Percentiles rank a stretch among this genome's conserved stretches.
These are phyloP conservation scores for Starmerella floricola DNA, from an alignment of 805 yeast genomes.

Conservation along the genomic window DNA sequence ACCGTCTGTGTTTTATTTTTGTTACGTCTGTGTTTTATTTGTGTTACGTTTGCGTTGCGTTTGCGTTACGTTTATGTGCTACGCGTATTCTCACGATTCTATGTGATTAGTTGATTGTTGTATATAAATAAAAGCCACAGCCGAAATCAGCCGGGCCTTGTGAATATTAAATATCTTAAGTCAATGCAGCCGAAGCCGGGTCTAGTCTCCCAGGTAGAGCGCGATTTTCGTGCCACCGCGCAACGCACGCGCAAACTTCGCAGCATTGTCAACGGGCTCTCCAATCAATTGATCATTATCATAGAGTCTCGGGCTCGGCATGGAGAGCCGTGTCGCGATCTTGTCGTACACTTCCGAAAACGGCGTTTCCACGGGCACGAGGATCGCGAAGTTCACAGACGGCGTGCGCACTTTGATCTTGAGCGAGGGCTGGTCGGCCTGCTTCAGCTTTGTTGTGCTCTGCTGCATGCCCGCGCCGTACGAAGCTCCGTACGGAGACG, in stretches of 20 bases:
- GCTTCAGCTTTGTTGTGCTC: not conserved
- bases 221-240: constrained; percentile 27
- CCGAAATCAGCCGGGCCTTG: too few species aligned
- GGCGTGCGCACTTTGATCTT: constrained; percentile 32
- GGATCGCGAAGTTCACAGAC: constrained; percentile 32
- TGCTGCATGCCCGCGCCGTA: not conserved
- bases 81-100: too few species aligned
- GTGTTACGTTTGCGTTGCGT: too few species aligned
- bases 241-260: constrained; percentile 24
- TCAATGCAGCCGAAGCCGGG: not conserved
- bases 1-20: too few species aligned
- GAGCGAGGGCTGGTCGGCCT: constrained; percentile 18
- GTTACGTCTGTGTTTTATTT: too few species aligned
- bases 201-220: constrained; percentile 17
- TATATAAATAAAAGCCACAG: too few species aligned
- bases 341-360: constrained; percentile 26
- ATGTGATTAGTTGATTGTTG: too few species aligned
- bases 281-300: constrained; percentile 24
- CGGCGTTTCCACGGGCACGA: constrained; percentile 28
- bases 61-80: too few species aligned
- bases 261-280: constrained; percentile 23
- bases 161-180: too few species aligned
- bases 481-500: constrained; percentile 2
- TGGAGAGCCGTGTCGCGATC: constrained; percentile 27
- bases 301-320: constrained; percentile 24